Percentiles rank a stretch among this genome's conserved stretches.
These are phyloP conservation scores for Excoecaria agallocha DNA, from an alignment of 345 rosid species.

Conservation along the genomic window DNA sequence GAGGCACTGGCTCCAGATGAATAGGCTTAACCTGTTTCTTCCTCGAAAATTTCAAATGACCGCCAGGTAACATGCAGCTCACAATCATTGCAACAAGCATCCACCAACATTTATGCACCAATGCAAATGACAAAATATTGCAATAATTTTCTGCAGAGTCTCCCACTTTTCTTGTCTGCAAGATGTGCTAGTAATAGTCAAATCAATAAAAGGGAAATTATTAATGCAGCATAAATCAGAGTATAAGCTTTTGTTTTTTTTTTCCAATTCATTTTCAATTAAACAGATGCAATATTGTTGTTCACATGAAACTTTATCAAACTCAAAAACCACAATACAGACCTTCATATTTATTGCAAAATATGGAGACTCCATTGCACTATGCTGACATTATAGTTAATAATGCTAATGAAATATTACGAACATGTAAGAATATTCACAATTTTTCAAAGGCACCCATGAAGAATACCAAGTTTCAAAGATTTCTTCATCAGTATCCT, in stretches of 20 bases:
- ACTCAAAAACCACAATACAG: background rate
- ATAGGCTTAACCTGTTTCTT: constrained; percentile 27
- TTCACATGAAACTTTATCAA: background rate
- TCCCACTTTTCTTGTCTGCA: constrained; percentile 19
- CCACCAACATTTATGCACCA: constrained; percentile 52
- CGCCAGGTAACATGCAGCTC: constrained; percentile 36
- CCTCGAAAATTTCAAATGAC: constrained; percentile 29
- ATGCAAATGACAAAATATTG: constrained; percentile 25
- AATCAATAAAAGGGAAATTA: constrained; percentile 14
- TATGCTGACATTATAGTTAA: background rate
- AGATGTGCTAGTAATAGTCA: constrained; percentile 38
- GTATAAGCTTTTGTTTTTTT: background rate
- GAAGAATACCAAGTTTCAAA: background rate
- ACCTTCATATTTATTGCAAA: background rate
- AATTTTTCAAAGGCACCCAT: background rate
- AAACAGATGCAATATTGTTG: background rate
- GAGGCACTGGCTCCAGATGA: constrained; percentile 33
- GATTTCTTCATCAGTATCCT: background rate
- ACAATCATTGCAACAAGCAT: constrained; percentile 37
- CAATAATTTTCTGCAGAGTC: constrained; percentile 23
- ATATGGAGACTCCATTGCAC: background rate
- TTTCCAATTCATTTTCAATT: background rate
- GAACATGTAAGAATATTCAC: background rate
- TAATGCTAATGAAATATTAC: background rate
- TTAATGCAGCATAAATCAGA: background rate